These are phyloP conservation scores for Aspergillus jensenii DNA, from an alignment of 2,329 filamentous ascomycete genomes.

Conservation along the genomic window DNA sequence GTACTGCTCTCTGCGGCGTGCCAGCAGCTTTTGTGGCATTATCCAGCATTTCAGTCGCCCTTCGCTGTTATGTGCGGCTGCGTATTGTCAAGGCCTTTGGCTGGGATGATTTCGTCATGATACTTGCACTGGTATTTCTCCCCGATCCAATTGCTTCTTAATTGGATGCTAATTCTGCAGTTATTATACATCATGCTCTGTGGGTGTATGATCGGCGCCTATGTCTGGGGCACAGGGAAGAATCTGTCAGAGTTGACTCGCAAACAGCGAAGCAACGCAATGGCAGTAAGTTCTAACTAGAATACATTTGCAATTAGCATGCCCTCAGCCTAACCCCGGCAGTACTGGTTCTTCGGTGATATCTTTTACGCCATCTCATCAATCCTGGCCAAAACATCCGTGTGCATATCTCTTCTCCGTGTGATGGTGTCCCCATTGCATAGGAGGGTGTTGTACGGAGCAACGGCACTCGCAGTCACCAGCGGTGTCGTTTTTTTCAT, in stretches of 20 bases:
- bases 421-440: conserved; percentile 46
- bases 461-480: conserved; percentile 41
- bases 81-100: conserved; percentile 40
- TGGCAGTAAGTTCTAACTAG: conserved; percentile 13
- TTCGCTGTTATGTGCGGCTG: conserved; percentile 44
- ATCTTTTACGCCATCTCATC: conserved; percentile 48
- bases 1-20: conserved; percentile 17
- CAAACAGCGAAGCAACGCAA: conserved; percentile 13
- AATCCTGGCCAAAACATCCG: conserved; percentile 47
- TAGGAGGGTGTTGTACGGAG: conserved; percentile 42
- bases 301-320: background rate
- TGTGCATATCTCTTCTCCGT: conserved; percentile 51
- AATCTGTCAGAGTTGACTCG: conserved; percentile 15
- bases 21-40: conserved; percentile 41
- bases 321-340: background rate
- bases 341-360: conserved; percentile 51
- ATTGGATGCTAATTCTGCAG: conserved; percentile 8
- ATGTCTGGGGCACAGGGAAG: conserved; percentile 23
- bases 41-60: conserved; percentile 37
- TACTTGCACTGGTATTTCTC: conserved; percentile 27
- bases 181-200: conserved; percentile 22
- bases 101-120: conserved; percentile 36
- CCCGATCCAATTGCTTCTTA: background rate
- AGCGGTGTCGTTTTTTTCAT: conserved; percentile 48
- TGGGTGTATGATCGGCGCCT: conserved; percentile 21